Evolutionary conservation across 148 eudicot species (phyloP), one percentile per base, ranked within the genome.

Genomic region (Limonium bicolor): DNA sequence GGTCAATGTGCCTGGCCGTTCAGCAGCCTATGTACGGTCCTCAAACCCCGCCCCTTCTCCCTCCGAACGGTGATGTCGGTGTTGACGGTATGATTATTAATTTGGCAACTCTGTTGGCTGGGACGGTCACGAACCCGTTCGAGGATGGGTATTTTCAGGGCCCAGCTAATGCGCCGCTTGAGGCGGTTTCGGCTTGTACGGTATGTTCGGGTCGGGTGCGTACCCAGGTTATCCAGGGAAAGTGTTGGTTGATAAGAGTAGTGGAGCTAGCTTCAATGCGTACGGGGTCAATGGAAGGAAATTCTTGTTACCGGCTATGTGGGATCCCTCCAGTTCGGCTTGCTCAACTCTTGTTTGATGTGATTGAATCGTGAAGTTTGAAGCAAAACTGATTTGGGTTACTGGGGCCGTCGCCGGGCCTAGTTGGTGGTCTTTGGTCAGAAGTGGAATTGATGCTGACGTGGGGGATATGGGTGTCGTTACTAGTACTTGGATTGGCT

Each of bases 1-100:
- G 92, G 90, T 5, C 72, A 72, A 27, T 76, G 90, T 48, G 86
- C 86, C 0, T 78, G 86, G 86, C 86, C 86, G 1, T 79, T 79
- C 28, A 71, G 43, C 71, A 77, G 53, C 92, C 85, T 48, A 63
- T 77, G 2, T 67, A 66, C 60, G 92, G 92, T 20, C 92, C 92
- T 30, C 80, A 81, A 38, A 57, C 36, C 44, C 54, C 81, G 3
- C 73, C 92, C 4, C 43, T 76, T 16, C 62, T 77, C 5, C 68
- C 92, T 0, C 92, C 92, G 9, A 77, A 81, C 49, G 33, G 40
- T 41, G 78, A 81, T 20, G 78, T 81, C 52, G 92, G 92, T 3
- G 8, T 73, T 1, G 92, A 77, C 43, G 85, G 92, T n/a, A 68
- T 81, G 71, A 62, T 77, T 1, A 77, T 71, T 14, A 81, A 70